phyloP scores from a whole-genome alignment of 1,284 basidiomycete genomes.

The Boletellus deceptivus region DNA sequence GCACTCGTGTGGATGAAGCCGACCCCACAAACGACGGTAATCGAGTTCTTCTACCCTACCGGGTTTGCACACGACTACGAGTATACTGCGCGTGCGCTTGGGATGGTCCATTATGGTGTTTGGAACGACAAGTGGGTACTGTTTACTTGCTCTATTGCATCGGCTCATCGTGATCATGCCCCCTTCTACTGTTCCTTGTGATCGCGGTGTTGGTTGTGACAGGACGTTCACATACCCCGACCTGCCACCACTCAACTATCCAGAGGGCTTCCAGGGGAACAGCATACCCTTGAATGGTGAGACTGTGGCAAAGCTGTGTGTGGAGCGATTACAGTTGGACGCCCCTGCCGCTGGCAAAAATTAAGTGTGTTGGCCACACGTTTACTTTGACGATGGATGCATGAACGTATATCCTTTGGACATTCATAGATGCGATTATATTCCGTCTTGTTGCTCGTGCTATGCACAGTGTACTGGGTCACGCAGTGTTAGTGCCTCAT shows the following conservation, averaged over 20 bases:
- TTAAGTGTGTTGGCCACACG: background rate
- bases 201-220: background rate
- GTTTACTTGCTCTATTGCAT: background rate
- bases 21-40: slow-evolving; percentile 69
- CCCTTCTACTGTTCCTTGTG: background rate
- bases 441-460: too few species aligned
- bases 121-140: slow-evolving; percentile 58
- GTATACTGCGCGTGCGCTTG: slow-evolving; percentile 74
- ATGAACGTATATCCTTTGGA: too few species aligned
- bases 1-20: slow-evolving; percentile 85
- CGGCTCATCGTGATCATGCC: background rate
- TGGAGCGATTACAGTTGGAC: slow-evolving; percentile 38
- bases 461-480: too few species aligned
- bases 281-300: slow-evolving; percentile 52
- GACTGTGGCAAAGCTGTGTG: slow-evolving; percentile 46
- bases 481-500: too few species aligned
- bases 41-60: slow-evolving; percentile 85
- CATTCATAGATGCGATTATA: too few species aligned
- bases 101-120: slow-evolving; percentile 84
- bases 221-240: slow-evolving; percentile 54
- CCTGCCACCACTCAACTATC: slow-evolving; percentile 45
- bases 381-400: too few species aligned
- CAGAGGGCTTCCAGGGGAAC: slow-evolving; percentile 56
- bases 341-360: background rate
- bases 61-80: slow-evolving; percentile 89